phyloP scores from a whole-genome alignment of 768 basidiomycete genomes.

The Daedalea quercina region DNA sequence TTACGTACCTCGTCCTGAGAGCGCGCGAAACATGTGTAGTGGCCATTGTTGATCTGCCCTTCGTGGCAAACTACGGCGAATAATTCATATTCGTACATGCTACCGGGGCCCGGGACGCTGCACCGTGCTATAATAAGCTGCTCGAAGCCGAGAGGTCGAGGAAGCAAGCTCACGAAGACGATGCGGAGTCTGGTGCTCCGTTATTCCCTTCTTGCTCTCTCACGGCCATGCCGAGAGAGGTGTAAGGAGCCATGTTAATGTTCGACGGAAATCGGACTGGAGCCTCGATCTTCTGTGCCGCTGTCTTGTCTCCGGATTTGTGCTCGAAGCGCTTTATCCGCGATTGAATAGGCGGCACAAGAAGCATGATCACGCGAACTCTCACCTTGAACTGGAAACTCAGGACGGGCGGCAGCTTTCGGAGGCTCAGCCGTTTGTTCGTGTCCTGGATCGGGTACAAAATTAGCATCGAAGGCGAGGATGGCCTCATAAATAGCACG shows the following conservation, averaged over 20 bases:
- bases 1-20: conserved; percentile 74
- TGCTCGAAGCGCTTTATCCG: conserved; percentile 82
- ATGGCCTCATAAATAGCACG: conserved; percentile 16
- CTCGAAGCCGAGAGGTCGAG: conserved; percentile 1
- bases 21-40: conserved; percentile 85
- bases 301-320: conserved; percentile 61
- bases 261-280: conserved; percentile 76
- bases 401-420: conserved; percentile 80
- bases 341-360: background rate
- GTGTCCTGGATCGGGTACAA: conserved; percentile 33
- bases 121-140: background rate
- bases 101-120: conserved; percentile 50
- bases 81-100: conserved; percentile 84
- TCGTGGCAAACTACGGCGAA: conserved; percentile 94
- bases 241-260: conserved; percentile 87
- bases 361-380: background rate
- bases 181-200: conserved; percentile 9
- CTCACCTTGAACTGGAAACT: conserved; percentile 92
- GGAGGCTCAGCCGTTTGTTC: conserved; percentile 80
- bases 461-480: conserved; percentile 3
- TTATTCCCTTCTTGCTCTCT: conserved; percentile 37
- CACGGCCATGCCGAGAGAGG: conserved; percentile 52
- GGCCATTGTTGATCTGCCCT: conserved; percentile 90
- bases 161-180: conserved; percentile 13
- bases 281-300: conserved; percentile 80